Percentiles rank a stretch among this genome's conserved stretches.
Conservation (phyloP, 2,329 filamentous ascomycete genomes). For the Colletotrichum camelliae region DNA sequence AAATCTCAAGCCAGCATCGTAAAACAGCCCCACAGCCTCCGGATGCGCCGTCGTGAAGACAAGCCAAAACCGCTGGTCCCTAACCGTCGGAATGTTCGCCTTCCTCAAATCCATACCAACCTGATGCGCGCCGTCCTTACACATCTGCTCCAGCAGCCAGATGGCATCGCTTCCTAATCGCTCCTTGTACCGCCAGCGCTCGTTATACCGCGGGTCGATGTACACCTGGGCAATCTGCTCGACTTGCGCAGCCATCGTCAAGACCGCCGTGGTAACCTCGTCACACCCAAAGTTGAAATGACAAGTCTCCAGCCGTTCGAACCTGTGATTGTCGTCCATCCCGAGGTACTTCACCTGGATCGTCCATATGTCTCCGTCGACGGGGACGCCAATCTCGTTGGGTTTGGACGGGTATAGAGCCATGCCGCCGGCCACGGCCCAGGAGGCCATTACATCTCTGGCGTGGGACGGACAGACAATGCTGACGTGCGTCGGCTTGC, state of each 20-base stretch:
- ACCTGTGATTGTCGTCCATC: conserved; percentile 24
- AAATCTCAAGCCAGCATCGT: conserved; percentile 19
- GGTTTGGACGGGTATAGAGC: conserved; percentile 29
- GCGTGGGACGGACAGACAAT: conserved; percentile 45
- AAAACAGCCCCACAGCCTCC: conserved; percentile 12
- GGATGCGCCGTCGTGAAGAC: conserved; percentile 22
- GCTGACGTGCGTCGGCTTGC: conserved; percentile 37
- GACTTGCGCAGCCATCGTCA: conserved; percentile 39
- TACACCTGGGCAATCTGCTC: conserved; percentile 40
- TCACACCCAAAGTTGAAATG: conserved; percentile 15
- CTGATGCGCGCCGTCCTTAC: background rate
- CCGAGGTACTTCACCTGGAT: conserved; percentile 42
- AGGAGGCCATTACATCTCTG: conserved; percentile 40
- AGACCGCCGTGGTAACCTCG: conserved; percentile 23
- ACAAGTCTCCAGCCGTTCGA: conserved; percentile 32
- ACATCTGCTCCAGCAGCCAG: conserved; percentile 40
- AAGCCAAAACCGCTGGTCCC: conserved; percentile 25
- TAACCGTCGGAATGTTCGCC: conserved; percentile 15
- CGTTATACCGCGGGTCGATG: conserved; percentile 21
- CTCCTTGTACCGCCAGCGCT: conserved; percentile 11
- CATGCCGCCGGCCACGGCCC: conserved; percentile 43
- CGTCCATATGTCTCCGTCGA: conserved; percentile 34
- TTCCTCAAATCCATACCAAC: conserved; percentile 24
- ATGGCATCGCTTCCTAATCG: conserved; percentile 33
- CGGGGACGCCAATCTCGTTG: conserved; percentile 50